Evolutionary conservation across 805 yeast genomes (phyloP).

Genomic region (Candida oleophila): DNA sequence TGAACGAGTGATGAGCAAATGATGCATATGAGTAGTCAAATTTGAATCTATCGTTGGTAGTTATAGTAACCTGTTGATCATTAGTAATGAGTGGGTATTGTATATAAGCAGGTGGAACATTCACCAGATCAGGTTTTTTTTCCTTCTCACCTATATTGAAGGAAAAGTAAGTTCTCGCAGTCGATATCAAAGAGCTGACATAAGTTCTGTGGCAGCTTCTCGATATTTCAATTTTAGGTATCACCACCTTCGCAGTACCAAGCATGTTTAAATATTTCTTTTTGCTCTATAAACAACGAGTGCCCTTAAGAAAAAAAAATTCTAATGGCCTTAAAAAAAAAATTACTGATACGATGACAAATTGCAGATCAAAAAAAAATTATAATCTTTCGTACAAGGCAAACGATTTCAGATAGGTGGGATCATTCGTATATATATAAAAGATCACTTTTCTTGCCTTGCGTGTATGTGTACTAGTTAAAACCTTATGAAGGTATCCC

Average conservation of each 20-base stretch:
- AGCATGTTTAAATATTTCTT: neutral
- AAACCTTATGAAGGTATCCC: neutral
- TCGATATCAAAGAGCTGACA: slow-evolving; percentile 2
- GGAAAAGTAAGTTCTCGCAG: slow-evolving; percentile 5
- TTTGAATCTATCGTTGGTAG: slow-evolving; percentile 37
- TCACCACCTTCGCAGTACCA: neutral
- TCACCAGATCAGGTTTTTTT: slow-evolving; percentile 14
- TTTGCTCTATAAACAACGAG: neutral
- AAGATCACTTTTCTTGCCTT: neutral
- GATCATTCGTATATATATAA: neutral
- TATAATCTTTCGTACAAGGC: neutral
- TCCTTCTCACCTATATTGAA: slow-evolving; percentile 11
- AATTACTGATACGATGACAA: neutral
- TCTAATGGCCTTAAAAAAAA: too few relatives aligned
- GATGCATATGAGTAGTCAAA: slow-evolving; percentile 46
- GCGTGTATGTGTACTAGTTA: neutral
- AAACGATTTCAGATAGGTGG: neutral
- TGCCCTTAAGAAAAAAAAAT: too few relatives aligned
- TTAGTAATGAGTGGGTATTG: slow-evolving; percentile 39
- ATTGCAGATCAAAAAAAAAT: neutral
- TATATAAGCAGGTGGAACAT: slow-evolving; percentile 24
- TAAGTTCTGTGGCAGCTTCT: neutral
- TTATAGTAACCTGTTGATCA: slow-evolving; percentile 35
- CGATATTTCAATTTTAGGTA: neutral
- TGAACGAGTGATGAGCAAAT: slow-evolving; percentile 47